These are phyloP conservation scores for Myriosclerotinia curreyana DNA, from an alignment of 2,329 filamentous ascomycete species.

Conservation along the genomic window DNA sequence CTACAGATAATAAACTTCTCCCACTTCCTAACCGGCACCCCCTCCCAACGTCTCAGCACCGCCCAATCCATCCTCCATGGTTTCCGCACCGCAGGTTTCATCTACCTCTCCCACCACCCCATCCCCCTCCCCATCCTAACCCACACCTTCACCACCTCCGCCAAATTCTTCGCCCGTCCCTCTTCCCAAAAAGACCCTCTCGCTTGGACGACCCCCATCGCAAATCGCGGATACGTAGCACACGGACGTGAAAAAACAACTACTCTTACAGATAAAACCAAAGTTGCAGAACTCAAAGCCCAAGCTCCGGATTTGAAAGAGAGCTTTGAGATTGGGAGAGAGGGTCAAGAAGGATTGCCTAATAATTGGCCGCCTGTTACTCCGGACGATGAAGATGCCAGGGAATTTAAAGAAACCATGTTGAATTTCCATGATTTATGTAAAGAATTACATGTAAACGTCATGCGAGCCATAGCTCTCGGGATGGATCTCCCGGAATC, in stretches of 20 bases:
- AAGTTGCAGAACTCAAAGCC: constrained; percentile 51
- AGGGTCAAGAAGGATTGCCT: constrained; percentile 56
- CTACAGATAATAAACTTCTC: constrained; percentile 74
- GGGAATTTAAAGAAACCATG: constrained; percentile 70
- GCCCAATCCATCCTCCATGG: constrained; percentile 72
- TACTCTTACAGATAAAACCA: constrained; percentile 27
- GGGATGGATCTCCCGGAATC: constrained; percentile 67
- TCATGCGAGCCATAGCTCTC: constrained; percentile 84
- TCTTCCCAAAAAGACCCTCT: constrained; percentile 60
- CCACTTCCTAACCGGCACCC: constrained; percentile 62
- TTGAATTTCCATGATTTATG: constrained; percentile 70
- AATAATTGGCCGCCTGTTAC: constrained; percentile 70
- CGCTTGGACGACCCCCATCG: constrained; percentile 67
- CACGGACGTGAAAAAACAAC: constrained; percentile 36
- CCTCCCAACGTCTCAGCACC: constrained; percentile 58
- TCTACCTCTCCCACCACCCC: constrained; percentile 80
- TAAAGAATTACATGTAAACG: constrained; percentile 68
- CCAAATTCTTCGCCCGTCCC: constrained; percentile 64
- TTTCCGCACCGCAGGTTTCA: constrained; percentile 83
- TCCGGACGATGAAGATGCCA: constrained; percentile 50
- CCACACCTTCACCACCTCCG: constrained; percentile 64
- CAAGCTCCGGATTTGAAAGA: constrained; percentile 63
- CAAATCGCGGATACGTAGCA: constrained; percentile 71
- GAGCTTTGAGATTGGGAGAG: constrained; percentile 62
- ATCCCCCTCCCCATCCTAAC: constrained; percentile 59